phyloP scores from a whole-genome alignment of 2,329 filamentous ascomycete genomes.

The Dactylellina leptospora region DNA sequence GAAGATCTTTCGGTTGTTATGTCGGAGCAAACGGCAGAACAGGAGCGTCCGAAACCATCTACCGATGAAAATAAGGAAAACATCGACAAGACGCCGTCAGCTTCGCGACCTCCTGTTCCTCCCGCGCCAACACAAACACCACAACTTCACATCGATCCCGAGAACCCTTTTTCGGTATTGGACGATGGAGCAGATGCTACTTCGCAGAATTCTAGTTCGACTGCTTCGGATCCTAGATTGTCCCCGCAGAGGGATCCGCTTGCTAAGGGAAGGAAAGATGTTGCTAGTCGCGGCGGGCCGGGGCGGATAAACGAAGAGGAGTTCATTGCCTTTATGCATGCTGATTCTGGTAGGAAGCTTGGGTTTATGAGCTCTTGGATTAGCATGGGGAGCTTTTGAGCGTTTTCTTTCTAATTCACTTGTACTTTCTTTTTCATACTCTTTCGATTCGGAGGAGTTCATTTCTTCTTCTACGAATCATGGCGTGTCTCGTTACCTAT shows the following conservation, averaged over 20 bases:
- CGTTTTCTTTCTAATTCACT: too few species aligned
- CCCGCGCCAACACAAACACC: background rate
- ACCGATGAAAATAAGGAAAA: constrained; percentile 55
- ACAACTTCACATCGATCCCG: constrained; percentile 13
- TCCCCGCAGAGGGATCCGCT: constrained; percentile 59
- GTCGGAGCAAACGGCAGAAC: constrained; percentile 64
- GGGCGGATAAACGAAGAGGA: constrained; percentile 80
- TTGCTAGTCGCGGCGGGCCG: constrained; percentile 76
- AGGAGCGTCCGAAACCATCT: constrained; percentile 60
- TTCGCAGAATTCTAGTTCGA: constrained; percentile 39
- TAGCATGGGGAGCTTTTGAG: constrained; percentile 73
- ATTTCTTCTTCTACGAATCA: too few species aligned
- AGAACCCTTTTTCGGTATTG: constrained; percentile 32
- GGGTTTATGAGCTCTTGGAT: constrained; percentile 92
- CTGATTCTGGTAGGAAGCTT: constrained; percentile 70
- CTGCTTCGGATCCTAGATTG: constrained; percentile 54
- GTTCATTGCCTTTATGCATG: constrained; percentile 78
- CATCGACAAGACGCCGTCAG: constrained; percentile 39
- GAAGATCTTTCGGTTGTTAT: constrained; percentile 73
- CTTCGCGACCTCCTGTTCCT: constrained; percentile 1
- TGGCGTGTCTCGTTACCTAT: too few species aligned
- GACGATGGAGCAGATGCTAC: constrained; percentile 28
- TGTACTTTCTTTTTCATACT: background rate
- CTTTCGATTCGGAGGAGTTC: too few species aligned
- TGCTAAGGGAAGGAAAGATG: constrained; percentile 73